phyloP scores from a whole-genome alignment of 139 green algal species.

The Chlorella sp. region DNA sequence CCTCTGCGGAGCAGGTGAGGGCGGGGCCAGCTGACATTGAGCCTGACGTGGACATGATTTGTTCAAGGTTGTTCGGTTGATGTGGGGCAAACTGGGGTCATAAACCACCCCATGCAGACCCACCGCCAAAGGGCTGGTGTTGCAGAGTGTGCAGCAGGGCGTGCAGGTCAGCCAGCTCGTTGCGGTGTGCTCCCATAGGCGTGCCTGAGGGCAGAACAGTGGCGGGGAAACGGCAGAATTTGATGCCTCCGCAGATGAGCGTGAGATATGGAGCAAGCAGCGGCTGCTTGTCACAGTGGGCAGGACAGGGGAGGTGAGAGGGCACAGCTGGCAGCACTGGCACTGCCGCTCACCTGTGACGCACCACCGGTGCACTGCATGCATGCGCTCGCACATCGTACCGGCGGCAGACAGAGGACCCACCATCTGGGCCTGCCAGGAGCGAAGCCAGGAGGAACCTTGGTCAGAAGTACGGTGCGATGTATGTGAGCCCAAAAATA shows the following conservation, averaged over 20 bases:
- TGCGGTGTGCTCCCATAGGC: conserved; percentile 16
- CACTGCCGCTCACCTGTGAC: conserved; percentile 71
- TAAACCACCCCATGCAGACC: not conserved
- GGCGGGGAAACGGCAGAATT: not conserved
- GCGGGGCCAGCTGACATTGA: too few relatives aligned
- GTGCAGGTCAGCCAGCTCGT: conserved; percentile 65
- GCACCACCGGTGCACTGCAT: conserved; percentile 67
- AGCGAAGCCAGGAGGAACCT: too few relatives aligned
- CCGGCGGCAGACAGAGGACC: conserved; percentile 36
- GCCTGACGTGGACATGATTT: too few relatives aligned
- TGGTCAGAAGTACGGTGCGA: too few relatives aligned
- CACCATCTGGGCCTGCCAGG: conserved; percentile 67
- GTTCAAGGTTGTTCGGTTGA: too few relatives aligned
- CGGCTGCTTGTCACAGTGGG: too few relatives aligned
- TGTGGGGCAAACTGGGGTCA: too few relatives aligned
- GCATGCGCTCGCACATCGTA: conserved; percentile 61
- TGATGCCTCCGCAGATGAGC: too few relatives aligned
- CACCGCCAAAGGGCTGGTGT: conserved; percentile 56
- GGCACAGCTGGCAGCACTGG: conserved; percentile 13
- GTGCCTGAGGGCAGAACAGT: conserved; percentile 18
- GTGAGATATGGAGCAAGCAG: too few relatives aligned
- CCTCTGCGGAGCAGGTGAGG: not conserved
- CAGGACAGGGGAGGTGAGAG: too few relatives aligned
- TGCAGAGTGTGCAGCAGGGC: conserved; percentile 64
- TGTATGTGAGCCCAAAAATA: too few relatives aligned